A percentile compares a stretch with the other conserved stretches of the same genome.
Evolutionary conservation across 257 asterid genomes (phyloP).

Genomic region (Nicotiana paniculata): DNA sequence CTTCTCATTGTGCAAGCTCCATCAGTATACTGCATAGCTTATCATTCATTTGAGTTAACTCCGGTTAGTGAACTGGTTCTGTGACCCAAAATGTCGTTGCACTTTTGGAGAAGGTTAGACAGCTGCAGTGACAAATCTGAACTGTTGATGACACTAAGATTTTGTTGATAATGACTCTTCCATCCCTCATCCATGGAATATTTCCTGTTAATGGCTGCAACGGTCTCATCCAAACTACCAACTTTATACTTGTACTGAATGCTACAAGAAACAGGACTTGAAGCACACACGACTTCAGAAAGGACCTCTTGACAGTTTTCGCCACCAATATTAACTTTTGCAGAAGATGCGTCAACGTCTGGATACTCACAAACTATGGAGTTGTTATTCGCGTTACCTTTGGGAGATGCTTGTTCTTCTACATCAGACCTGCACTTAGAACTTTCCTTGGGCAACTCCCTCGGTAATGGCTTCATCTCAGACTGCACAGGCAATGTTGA

Average conservation of each 20-base stretch:
- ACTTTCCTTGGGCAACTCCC: not conserved
- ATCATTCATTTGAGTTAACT: not conserved
- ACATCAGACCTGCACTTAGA: not conserved
- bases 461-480: not conserved
- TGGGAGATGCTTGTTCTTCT: conserved; percentile 1
- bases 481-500: not conserved
- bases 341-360: not conserved
- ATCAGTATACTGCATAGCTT: not conserved
- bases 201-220: not conserved
- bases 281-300: not conserved
- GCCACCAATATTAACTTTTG: not conserved
- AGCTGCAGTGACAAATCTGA: conserved; percentile 1
- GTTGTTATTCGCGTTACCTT: not conserved
- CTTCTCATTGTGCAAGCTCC: not conserved
- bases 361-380: not conserved
- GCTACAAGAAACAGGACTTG: not conserved
- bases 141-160: not conserved
- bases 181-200: conserved; percentile 1
- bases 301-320: not conserved
- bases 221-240: not conserved
- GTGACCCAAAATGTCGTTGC: conserved; percentile 10
- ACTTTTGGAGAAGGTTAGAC: conserved; percentile 1
- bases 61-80: not conserved
- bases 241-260: not conserved
- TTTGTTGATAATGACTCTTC: conserved; percentile 7